Base-by-base conservation (phyloP, 768 basidiomycete species). In the Leucogyrophana mollusca region DNA sequence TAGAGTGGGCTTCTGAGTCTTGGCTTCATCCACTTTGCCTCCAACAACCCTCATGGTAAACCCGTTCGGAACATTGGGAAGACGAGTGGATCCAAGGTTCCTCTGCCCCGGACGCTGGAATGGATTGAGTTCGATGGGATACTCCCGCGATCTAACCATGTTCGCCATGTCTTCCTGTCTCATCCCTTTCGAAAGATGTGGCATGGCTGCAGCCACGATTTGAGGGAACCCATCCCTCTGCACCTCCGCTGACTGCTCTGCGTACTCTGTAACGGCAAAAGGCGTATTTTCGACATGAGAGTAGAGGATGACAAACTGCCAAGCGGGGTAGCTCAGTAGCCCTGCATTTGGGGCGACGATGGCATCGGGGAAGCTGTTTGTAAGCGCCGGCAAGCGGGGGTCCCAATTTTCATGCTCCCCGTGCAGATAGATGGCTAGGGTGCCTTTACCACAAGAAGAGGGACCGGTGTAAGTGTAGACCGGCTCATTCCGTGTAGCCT, bases 271-370 rank as follows among this genome's bases (percentile, higher is more conserved):
- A 43, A 57, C 61, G 5, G 57, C 67, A n/a, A 67, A 69, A 10
- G 66, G 66, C 38, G 49, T 46, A 8, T 50, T 44, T 32, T 67
- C 64, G 20, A 59, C 24, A 14, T 51, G 53, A 46, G 59, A 65
- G 30, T 60, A 68, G 30, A 61, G 33, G 45, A 73, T 58, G 36
- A 68, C 71, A 23, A 57, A 54, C 2, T 53, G 43, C 75, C 76
- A 77, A 11, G 62, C 54, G 3, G 44, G 47, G 50, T 72, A 72
- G 24, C 63, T 53, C 24, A 61, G 58, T 18, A 74, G 52, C 21
- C 70, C 73, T 2, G 73, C 72, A 49, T 74, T 71, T 36, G 62
- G 57, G 2, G 62, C 73, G 27, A 78, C 53, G 43, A 78, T 59
- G 14, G 69, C 76, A 51, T 78, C 71, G 1, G 77, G 71, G 20